Conservation (phyloP, 345 rosid species). For the Moricandia moricandioides region DNA sequence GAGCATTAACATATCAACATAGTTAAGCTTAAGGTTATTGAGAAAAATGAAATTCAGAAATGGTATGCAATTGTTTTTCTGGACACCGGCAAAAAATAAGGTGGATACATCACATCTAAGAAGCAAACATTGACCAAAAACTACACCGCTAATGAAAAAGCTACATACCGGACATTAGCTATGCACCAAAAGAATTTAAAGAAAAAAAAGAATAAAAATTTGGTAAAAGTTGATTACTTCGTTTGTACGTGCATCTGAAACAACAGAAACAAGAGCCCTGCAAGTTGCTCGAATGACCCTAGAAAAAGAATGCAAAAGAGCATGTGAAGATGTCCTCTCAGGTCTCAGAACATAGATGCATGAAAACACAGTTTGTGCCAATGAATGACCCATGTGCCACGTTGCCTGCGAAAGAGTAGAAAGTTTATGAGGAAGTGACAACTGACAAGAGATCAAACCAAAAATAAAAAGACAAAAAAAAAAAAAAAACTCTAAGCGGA, state of each 20-base stretch:
- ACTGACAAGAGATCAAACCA: background rate
- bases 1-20: conserved; percentile 1
- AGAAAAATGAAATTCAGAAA: conserved; percentile 5
- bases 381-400: conserved; percentile 97
- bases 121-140: background rate
- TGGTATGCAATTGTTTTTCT: background rate
- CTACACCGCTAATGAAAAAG: background rate
- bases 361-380: conserved; percentile 99
- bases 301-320: conserved; percentile 84
- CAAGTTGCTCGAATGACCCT: conserved; percentile 86
- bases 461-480: background rate
- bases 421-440: conserved; percentile 16
- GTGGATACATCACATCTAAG: background rate
- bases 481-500: background rate
- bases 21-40: conserved; percentile 20
- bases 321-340: conserved; percentile 82
- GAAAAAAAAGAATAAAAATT: conserved; percentile 29
- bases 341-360: conserved; percentile 90
- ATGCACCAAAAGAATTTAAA: conserved; percentile 20
- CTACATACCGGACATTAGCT: background rate
- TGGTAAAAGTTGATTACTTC: conserved; percentile 84
- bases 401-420: conserved; percentile 69
- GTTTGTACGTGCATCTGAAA: conserved; percentile 97
- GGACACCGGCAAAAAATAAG: background rate
- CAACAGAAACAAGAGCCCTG: conserved; percentile 88